phyloP scores from a whole-genome alignment of 495 filamentous ascomycete species.

The Penicillium riverlandense region DNA sequence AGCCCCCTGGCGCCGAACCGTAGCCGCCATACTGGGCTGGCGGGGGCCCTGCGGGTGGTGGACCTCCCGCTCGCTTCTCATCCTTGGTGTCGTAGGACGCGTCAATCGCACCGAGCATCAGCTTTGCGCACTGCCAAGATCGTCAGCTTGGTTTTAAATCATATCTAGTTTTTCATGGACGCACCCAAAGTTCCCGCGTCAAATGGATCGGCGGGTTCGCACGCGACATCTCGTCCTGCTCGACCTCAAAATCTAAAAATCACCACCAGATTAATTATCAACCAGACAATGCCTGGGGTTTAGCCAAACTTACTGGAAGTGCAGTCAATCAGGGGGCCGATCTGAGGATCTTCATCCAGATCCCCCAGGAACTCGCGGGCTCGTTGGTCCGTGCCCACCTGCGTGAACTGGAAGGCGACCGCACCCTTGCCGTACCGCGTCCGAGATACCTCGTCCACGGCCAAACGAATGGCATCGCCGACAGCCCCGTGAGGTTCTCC shows the following conservation, averaged over 20 bases:
- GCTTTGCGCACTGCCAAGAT: constrained; percentile 47
- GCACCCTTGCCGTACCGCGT: constrained; percentile 45
- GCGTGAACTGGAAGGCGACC: constrained; percentile 64
- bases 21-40: constrained; percentile 29
- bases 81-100: constrained; percentile 59
- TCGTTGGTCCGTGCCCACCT: constrained; percentile 62
- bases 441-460: constrained; percentile 35
- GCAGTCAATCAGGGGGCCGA: constrained; percentile 61
- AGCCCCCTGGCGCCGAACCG: constrained; percentile 13
- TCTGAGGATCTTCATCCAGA: constrained; percentile 55
- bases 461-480: constrained; percentile 43
- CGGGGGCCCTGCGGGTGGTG: constrained; percentile 14
- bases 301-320: constrained; percentile 56
- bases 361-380: constrained; percentile 56
- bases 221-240: constrained; percentile 56
- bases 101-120: constrained; percentile 66
- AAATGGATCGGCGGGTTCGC: constrained; percentile 49
- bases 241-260: constrained; percentile 53
- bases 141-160: background rate
- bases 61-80: constrained; percentile 28
- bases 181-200: constrained; percentile 60
- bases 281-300: background rate
- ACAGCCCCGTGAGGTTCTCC: constrained; percentile 45
- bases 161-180: background rate
- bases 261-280: constrained; percentile 11